A percentile compares a stretch with the other conserved stretches of the same genome.
Conservation (phyloP, 345 rosid genomes). For the Ceriops zippeliana region DNA sequence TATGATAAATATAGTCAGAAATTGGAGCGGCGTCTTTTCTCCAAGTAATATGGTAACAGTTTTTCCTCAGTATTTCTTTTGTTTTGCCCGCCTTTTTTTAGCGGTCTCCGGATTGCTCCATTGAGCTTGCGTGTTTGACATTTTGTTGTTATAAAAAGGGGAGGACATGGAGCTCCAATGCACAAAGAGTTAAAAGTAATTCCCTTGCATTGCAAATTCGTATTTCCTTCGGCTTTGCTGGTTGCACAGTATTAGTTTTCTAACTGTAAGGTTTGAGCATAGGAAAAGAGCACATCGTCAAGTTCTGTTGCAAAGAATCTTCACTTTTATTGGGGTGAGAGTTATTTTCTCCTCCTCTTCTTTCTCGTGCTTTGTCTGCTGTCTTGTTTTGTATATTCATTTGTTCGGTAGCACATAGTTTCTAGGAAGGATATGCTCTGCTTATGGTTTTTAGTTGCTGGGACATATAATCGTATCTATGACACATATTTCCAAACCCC, state of each 20-base stretch:
- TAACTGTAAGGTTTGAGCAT: neutral
- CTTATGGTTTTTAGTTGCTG: too few species aligned
- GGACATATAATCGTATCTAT: too few species aligned
- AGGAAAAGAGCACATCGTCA: neutral
- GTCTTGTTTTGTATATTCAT: too few species aligned
- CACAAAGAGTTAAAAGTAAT: neutral
- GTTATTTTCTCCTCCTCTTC: neutral
- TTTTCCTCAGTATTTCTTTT: neutral
- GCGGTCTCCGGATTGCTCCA: neutral
- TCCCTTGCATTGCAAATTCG: neutral
- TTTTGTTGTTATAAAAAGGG: neutral
- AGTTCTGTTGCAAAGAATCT: neutral
- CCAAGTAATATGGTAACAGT: too few species aligned
- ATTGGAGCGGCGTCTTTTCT: too few species aligned
- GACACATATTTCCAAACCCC: neutral
- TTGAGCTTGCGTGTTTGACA: neutral
- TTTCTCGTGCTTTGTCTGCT: too few species aligned
- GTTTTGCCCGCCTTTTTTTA: neutral
- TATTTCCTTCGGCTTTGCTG: neutral
- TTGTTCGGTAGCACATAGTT: too few species aligned
- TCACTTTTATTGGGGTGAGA: neutral
- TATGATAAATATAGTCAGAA: too few species aligned
- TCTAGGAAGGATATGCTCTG: too few species aligned
- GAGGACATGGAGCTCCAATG: neutral
- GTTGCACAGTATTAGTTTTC: neutral